Conservation (phyloP, 208 protist genomes). For the Phytomonas francai region DNA sequence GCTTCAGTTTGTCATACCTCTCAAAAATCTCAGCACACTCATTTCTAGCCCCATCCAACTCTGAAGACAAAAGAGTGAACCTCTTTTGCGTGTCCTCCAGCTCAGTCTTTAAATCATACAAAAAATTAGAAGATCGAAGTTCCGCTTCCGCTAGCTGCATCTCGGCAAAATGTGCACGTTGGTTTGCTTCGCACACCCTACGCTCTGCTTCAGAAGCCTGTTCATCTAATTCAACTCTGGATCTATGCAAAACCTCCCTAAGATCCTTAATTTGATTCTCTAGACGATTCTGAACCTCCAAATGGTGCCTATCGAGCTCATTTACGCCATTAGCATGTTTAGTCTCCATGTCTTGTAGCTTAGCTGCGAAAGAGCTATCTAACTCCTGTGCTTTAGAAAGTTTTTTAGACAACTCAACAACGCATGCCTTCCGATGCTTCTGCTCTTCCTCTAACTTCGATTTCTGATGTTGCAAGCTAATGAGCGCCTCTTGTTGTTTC, state of each 20-base stretch:
- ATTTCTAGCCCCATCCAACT: conserved; percentile 20
- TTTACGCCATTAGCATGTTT: background rate
- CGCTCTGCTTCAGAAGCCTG: conserved; percentile 43
- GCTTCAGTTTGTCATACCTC: conserved; percentile 26
- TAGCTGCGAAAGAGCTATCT: conserved; percentile 13
- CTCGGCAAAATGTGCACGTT: conserved; percentile 48
- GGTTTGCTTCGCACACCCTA: conserved; percentile 38
- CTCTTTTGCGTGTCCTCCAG: conserved; percentile 47
- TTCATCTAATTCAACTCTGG: conserved; percentile 38
- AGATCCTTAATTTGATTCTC: conserved; percentile 44
- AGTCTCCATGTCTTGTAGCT: conserved; percentile 25
- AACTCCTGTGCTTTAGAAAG: conserved; percentile 20
- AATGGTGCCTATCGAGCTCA: background rate
- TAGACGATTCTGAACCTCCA: conserved; percentile 14
- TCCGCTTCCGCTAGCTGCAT: conserved; percentile 35
- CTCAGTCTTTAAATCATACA: conserved; percentile 44
- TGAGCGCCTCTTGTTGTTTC: conserved; percentile 15
- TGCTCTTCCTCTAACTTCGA: conserved; percentile 23
- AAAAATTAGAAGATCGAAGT: conserved; percentile 25
- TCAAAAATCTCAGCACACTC: conserved; percentile 29
- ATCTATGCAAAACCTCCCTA: conserved; percentile 24
- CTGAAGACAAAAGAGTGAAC: conserved; percentile 22
- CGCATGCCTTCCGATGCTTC: conserved; percentile 11
- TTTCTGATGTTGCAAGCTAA: conserved; percentile 26
- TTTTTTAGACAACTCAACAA: conserved; percentile 22